Conservation (phyloP, 1,284 basidiomycete genomes). For the Coriolopsis trogii region DNA sequence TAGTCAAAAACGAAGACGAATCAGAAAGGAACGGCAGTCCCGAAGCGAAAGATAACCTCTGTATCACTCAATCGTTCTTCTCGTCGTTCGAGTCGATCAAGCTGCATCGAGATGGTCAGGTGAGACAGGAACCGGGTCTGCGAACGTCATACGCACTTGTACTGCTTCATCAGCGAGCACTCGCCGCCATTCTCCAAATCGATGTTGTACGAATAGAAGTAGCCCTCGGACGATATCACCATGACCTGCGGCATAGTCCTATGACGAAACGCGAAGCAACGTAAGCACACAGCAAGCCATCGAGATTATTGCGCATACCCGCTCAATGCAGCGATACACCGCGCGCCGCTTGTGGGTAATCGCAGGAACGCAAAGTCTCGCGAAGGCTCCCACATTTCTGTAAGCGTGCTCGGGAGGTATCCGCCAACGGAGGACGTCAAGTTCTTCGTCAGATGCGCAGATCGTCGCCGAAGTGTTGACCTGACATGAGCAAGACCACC, state of each 20-base stretch:
- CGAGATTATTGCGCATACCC: conserved; percentile 54
- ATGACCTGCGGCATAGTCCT: conserved; percentile 96
- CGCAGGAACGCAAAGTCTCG: conserved; percentile 94
- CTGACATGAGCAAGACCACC: conserved; percentile 38
- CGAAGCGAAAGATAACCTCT: not conserved
- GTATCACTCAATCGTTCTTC: conserved; percentile 6
- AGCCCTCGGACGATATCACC: conserved; percentile 95
- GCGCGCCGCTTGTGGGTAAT: conserved; percentile 79
- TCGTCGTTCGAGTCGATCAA: conserved; percentile 25
- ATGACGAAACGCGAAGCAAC: conserved; percentile 1
- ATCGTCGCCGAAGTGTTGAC: conserved; percentile 68
- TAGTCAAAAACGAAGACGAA: not conserved
- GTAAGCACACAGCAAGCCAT: not conserved
- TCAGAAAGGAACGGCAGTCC: not conserved
- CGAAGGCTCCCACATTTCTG: conserved; percentile 97
- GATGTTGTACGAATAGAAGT: conserved; percentile 95
- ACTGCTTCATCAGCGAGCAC: conserved; percentile 93
- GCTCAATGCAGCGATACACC: conserved; percentile 86
- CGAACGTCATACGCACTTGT: conserved; percentile 51
- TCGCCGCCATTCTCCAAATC: conserved; percentile 97
- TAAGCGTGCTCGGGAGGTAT: conserved; percentile 88
- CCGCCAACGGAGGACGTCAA: conserved; percentile 85
- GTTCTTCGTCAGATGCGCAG: conserved; percentile 78
- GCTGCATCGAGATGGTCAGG: conserved; percentile 1
- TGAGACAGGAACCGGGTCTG: not conserved